phyloP scores from a whole-genome alignment of 176 grass and related monocot genomes.

The Aegilops tauschii region DNA sequence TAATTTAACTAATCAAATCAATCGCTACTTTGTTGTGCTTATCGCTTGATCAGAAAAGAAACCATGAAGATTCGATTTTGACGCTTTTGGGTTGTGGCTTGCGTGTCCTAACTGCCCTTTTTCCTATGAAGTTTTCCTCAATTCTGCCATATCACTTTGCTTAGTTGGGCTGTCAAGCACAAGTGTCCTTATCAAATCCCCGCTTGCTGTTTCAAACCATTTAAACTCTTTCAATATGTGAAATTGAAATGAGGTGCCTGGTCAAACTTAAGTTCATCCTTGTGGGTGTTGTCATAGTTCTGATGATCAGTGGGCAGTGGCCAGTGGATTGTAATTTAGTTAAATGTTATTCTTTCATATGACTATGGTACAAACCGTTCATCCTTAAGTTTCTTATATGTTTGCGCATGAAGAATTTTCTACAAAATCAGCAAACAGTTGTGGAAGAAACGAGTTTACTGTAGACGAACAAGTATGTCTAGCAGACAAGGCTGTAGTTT shows the following conservation, averaged over 20 bases:
- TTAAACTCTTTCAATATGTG: background rate
- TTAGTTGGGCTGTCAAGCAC: constrained; percentile 5
- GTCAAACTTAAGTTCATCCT: background rate
- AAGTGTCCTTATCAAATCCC: background rate
- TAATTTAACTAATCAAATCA: constrained; percentile 33
- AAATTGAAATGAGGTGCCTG: background rate
- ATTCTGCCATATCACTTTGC: background rate
- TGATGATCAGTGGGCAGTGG: background rate
- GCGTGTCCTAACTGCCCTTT: constrained; percentile 37
- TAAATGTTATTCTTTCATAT: background rate
- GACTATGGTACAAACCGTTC: background rate
- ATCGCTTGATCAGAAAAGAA: constrained; percentile 35
- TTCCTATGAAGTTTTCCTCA: constrained; percentile 20
- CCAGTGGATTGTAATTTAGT: background rate
- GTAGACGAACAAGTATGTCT: background rate
- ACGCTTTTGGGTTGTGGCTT: constrained; percentile 43
- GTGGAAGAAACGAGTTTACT: background rate
- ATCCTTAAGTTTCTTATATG: background rate
- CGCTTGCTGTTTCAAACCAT: background rate
- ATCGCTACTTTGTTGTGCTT: constrained; percentile 40
- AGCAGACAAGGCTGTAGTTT: background rate
- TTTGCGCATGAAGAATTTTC: constrained; percentile 4
- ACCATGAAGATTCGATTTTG: constrained; percentile 35
- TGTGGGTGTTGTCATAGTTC: constrained; percentile 6
- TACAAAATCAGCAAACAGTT: background rate